Evolutionary conservation across 2,329 filamentous ascomycete genomes (phyloP).

Genomic region (Rhinocladiella mackenziei): DNA sequence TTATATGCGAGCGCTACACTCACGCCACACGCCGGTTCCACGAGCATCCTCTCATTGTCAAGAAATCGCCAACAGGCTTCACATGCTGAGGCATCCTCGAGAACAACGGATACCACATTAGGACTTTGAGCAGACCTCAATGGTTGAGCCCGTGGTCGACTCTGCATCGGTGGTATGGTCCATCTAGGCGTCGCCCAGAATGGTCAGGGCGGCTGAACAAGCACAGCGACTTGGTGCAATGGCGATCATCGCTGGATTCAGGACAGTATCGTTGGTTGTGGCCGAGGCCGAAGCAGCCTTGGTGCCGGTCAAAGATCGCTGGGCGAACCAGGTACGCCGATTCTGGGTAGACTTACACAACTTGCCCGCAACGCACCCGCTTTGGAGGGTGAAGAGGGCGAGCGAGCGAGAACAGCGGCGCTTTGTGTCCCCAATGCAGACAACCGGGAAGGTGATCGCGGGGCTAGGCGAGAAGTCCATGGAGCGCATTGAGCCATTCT

Average conservation of each 20-base stretch:
- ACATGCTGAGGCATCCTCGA: constrained; percentile 74
- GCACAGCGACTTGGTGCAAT: not conserved
- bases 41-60: constrained; percentile 74
- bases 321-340: not conserved
- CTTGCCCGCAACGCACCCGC: too few relatives aligned
- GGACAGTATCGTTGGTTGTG: not conserved
- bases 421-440: too few relatives aligned
- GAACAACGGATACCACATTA: constrained; percentile 57
- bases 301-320: not conserved
- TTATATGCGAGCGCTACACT: constrained; percentile 52
- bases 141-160: not conserved
- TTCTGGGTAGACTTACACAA: not conserved
- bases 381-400: too few relatives aligned
- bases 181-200: not conserved
- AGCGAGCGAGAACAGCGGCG: too few relatives aligned
- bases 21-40: constrained; percentile 82
- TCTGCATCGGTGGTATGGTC: not conserved
- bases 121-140: constrained; percentile 42
- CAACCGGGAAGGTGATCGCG: too few relatives aligned
- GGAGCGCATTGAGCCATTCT: too few relatives aligned
- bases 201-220: not conserved
- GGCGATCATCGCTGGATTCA: not conserved
- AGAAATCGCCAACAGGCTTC: constrained; percentile 71
- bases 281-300: not conserved
- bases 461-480: too few relatives aligned